A percentile compares a stretch with the other conserved stretches of the same genome.
Evolutionary conservation across 108 stramenopile species (phyloP).

Genomic region (Nitzschia sp.): DNA sequence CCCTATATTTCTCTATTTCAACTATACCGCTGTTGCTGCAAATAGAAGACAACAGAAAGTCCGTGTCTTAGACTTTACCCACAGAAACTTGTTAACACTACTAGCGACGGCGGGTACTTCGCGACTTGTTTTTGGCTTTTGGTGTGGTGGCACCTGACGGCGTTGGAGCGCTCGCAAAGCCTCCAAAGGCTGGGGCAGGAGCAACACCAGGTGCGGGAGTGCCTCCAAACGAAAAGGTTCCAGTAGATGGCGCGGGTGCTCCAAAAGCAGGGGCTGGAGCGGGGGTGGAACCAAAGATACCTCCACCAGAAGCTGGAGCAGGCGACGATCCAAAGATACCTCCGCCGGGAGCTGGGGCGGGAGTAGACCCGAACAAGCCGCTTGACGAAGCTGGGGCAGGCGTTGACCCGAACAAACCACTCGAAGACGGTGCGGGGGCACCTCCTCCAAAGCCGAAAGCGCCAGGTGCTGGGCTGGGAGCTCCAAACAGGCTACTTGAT

Average conservation of each 20-base stretch:
- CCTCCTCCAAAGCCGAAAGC: constrained; percentile 59
- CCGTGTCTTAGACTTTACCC: too few relatives aligned
- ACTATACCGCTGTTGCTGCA: too few relatives aligned
- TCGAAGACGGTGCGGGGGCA: constrained; percentile 41
- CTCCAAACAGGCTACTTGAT: constrained; percentile 61
- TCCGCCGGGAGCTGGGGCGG: constrained; percentile 51
- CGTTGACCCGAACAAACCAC: constrained; percentile 48
- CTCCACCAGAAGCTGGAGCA: constrained; percentile 37
- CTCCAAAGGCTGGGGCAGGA: constrained; percentile 42
- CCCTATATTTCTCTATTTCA: too few relatives aligned
- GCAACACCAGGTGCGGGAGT: constrained; percentile 40
- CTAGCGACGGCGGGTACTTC: constrained; percentile 26
- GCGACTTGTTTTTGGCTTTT: constrained; percentile 26
- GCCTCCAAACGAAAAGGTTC: constrained; percentile 21
- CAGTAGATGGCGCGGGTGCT: constrained; percentile 46
- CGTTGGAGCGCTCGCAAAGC: not conserved
- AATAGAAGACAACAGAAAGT: too few relatives aligned
- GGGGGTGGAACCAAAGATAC: constrained; percentile 38
- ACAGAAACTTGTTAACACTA: too few relatives aligned
- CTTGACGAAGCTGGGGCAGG: constrained; percentile 46
- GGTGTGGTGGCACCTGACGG: constrained; percentile 16
- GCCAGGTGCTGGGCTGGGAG: constrained; percentile 32
- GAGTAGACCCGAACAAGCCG: constrained; percentile 61
- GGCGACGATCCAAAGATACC: constrained; percentile 52
- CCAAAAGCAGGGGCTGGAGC: constrained; percentile 31